Percentiles rank a stretch among this genome's conserved stretches.
Conservation (phyloP, 495 filamentous ascomycete genomes). For the Jackrogersella multiformis region DNA sequence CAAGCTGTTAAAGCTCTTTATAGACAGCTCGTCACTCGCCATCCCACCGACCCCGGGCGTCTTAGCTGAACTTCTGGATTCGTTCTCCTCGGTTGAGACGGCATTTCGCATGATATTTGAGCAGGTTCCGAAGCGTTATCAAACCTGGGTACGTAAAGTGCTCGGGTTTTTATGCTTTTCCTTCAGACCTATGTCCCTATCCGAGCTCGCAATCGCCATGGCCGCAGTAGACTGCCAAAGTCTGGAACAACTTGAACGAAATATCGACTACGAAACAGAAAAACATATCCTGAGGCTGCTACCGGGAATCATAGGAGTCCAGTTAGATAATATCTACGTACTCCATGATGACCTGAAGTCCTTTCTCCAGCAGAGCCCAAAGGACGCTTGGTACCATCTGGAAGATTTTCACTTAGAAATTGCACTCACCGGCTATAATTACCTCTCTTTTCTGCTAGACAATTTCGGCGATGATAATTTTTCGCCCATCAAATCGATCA, state of each 20-base stretch:
- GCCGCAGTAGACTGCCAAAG: constrained; percentile 8
- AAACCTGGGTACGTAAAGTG: not conserved
- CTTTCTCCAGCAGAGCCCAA: constrained; percentile 5
- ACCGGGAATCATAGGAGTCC: constrained; percentile 14
- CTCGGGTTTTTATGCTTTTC: constrained; percentile 19
- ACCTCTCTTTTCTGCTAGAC: constrained; percentile 11
- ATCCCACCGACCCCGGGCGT: not conserved
- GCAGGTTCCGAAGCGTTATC: constrained; percentile 3
- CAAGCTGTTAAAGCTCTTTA: constrained; percentile 3
- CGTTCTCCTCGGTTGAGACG: constrained; percentile 4
- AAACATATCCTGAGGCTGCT: not conserved
- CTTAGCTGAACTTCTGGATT: not conserved
- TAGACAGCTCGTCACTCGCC: not conserved
- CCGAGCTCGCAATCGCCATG: constrained; percentile 4
- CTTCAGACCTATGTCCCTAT: constrained; percentile 1
- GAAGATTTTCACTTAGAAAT: constrained; percentile 13
- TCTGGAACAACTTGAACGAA: constrained; percentile 3
- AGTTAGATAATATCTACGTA: not conserved
- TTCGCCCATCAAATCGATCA: not conserved
- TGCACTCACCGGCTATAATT: constrained; percentile 9
- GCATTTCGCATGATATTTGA: constrained; percentile 11
- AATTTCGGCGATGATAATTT: not conserved
- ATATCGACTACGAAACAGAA: not conserved
- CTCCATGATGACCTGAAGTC: constrained; percentile 3
- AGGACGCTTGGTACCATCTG: constrained; percentile 22